phyloP scores from a whole-genome alignment of 2,329 filamentous ascomycete genomes.

The Penicillium sclerotigenum region DNA sequence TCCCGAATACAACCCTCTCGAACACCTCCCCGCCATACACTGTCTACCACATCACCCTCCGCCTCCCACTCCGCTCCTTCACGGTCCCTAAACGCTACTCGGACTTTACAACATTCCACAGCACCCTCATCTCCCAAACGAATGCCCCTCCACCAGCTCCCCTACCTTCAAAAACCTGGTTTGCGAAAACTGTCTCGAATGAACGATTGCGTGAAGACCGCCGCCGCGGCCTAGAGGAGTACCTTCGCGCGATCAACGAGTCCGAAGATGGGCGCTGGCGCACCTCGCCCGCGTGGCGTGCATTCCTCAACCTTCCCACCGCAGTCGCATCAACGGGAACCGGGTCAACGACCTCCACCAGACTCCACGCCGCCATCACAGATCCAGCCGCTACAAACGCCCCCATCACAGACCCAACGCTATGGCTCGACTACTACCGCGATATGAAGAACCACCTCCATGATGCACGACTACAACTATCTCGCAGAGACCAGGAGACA shows the following conservation, averaged over 20 bases:
- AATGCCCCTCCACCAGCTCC: constrained; percentile 52
- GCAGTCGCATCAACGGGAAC: constrained; percentile 35
- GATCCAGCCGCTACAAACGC: constrained; percentile 36
- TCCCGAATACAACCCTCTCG: constrained; percentile 50
- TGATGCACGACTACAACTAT: constrained; percentile 57
- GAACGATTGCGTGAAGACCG: constrained; percentile 57
- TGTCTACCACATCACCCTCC: constrained; percentile 59
- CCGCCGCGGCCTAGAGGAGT: constrained; percentile 55
- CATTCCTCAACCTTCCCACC: constrained; percentile 56
- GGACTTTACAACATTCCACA: constrained; percentile 58
- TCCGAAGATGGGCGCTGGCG: constrained; percentile 58
- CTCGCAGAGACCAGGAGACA: constrained; percentile 57
- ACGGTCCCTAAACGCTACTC: constrained; percentile 62
- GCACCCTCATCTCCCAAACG: constrained; percentile 49
- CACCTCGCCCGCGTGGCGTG: constrained; percentile 54
- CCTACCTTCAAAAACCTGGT: constrained; percentile 60
- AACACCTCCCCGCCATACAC: constrained; percentile 55
- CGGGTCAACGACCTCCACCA: constrained; percentile 32
- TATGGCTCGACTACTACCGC: constrained; percentile 61
- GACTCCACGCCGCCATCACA: constrained; percentile 44
- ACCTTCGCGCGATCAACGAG: constrained; percentile 57
- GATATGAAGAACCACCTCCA: constrained; percentile 61
- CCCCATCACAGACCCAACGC: constrained; percentile 51
- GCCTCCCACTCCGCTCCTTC: constrained; percentile 59
- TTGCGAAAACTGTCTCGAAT: constrained; percentile 56